Evolutionary conservation across 345 rosid genomes (phyloP), one percentile per base, ranked within the genome.

Genomic region (Arabidopsis arenosa): DNA sequence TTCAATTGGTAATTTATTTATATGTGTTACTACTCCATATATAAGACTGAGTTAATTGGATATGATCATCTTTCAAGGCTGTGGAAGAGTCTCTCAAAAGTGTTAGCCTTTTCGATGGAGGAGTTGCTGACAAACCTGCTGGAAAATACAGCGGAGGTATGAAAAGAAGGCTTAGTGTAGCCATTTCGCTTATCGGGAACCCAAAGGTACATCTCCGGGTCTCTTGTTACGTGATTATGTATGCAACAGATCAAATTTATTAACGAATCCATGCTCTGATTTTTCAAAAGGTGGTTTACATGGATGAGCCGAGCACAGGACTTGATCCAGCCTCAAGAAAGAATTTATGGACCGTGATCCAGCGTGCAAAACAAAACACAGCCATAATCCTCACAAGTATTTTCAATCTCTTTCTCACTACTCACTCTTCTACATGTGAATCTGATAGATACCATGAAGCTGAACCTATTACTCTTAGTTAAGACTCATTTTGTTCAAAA

Each of bases 241-340:
- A 35, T 41, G 23, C 6, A 33, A 53, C 21, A 12, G 9, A 9
- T 37, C 17, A 32, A 9, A 32, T 32, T 11, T 66, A 3, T 5
- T n/a, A 12, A 54, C 11, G 9, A 59, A 32, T 40, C 40, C 18
- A 68, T 51, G 26, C 7, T 59, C 23, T 69, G 51, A 21, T 76
- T 40, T 76, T 33, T 53, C 43, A 7, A 30, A 66, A 93, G 98
- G 98, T 94, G 62, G 96, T 89, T 54, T 94, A 90, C 74, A 89
- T 94, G 98, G 98, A 94, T 73, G 98, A 94, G 76, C 97, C 98
- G 8, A 92, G 98, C 83, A 92, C 98, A 2, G 97, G 98, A 70
- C 75, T 94, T 72, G 98, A 94, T 84, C 98, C 97, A 41, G 96
- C 96, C 66, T 94, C 98, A 54, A 87, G 98, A 70, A 87, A 86